phyloP scores from a whole-genome alignment of 495 filamentous ascomycete species.

The Penicillium odoratum region DNA sequence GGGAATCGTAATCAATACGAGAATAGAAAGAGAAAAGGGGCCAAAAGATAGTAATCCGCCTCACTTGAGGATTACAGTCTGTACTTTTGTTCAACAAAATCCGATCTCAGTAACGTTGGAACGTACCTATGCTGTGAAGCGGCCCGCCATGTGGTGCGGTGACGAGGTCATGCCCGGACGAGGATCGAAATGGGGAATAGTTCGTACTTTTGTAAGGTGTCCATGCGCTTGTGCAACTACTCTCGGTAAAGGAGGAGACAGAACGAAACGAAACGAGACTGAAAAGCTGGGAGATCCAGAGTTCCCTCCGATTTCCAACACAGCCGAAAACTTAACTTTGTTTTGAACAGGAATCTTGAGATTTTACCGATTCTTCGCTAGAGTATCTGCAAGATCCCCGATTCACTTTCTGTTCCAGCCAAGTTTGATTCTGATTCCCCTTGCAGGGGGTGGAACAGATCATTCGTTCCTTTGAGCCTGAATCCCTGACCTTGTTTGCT shows the following conservation, averaged over 20 bases:
- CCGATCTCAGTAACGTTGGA: neutral
- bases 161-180: conserved; percentile 1
- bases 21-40: neutral
- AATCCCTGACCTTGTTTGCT: conserved; percentile 3
- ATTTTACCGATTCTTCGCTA: neutral
- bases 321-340: neutral
- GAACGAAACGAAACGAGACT: no score
- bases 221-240: neutral
- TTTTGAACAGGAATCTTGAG: conserved; percentile 4
- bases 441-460: conserved; percentile 26
- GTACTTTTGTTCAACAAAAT: conserved; percentile 2
- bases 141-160: neutral
- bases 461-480: conserved; percentile 21
- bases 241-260: no score
- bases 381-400: conserved; percentile 10
- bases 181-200: conserved; percentile 11
- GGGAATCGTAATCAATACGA: neutral
- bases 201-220: conserved; percentile 17
- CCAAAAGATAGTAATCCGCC: neutral
- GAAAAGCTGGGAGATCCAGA: no score
- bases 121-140: neutral
- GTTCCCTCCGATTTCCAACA: neutral
- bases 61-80: neutral
- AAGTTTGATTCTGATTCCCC: conserved; percentile 10
- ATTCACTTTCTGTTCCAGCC: conserved; percentile 7